Evolutionary conservation across 1,139 yeast species (phyloP), one percentile per base, ranked within the genome.

Genomic region (Schwanniomyces etchellsii): DNA sequence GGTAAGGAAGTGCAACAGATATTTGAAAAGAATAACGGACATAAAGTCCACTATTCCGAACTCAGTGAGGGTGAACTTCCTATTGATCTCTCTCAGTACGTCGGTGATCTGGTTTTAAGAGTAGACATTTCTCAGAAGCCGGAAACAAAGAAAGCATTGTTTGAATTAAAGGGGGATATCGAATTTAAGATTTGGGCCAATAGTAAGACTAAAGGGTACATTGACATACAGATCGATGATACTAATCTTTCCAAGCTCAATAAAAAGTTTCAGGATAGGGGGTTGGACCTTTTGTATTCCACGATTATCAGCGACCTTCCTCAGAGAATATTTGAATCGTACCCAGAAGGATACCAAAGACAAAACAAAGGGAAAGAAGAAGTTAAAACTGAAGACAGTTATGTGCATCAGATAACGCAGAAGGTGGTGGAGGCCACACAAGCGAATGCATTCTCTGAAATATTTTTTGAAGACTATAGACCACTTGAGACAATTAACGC

Each of bases 381-480:
- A 12, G 31, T 23, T n/a, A 26, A 23, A 36, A 35, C 27, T 40
- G 45, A 26, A 24, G 33, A 34, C 1, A 27, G 33, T 4, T 47
- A 35, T 34, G 32, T 38, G 24, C 47, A 49, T 26, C 31, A 39
- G 17, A 32, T 46, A 3, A 52, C 60, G 4, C 43, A 46, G 26
- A 50, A 45, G 18, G 43, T 47, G 10, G 35, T 47, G 3, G 36
- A 43, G 7, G 49, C 42, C 6, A 43, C 48, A 2, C 18, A 38
- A 23, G 36, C 47, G 4, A 39, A 51, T 7, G 56, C 58, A 10
- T 42, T 59, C 14, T 24, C 42, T 43, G 75, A 69, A 37, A 36
- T 68, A 12, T 86, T 86, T 50, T 86, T 86, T 55, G 71, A 69
- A 40, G 80, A 78, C 28, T 88, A 77, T 54, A 67, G 91, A 37